Conservation (phyloP, 2,329 filamentous ascomycete species). For the Falciphora oryzae region DNA sequence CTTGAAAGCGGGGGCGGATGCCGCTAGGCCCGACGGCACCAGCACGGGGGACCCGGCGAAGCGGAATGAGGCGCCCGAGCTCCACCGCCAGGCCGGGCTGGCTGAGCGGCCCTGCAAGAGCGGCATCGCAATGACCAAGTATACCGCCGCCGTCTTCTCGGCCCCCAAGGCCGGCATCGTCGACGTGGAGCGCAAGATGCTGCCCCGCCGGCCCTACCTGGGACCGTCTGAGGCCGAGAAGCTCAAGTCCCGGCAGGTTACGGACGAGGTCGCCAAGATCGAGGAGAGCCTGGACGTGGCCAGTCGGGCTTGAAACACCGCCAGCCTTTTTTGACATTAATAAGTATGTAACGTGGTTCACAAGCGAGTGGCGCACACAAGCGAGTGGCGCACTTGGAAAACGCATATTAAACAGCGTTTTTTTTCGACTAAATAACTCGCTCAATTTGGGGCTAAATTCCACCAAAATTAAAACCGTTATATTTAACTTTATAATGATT, state of each 20-base stretch:
- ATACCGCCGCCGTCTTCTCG: slow-evolving; percentile 55
- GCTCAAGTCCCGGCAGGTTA: slow-evolving; percentile 31
- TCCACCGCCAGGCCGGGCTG: slow-evolving; percentile 57
- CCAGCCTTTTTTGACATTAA: too few relatives aligned
- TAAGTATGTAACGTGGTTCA: too few relatives aligned
- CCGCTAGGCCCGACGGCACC: too few relatives aligned
- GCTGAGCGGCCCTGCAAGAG: slow-evolving; percentile 61
- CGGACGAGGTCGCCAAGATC: slow-evolving; percentile 38
- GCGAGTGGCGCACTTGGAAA: too few relatives aligned
- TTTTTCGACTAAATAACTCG: too few relatives aligned
- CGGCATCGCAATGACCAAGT: slow-evolving; percentile 62
- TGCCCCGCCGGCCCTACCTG: slow-evolving; percentile 57
- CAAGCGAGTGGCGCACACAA: too few relatives aligned
- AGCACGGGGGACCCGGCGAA: slow-evolving; percentile 4
- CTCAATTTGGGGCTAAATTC: too few relatives aligned
- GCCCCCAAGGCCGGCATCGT: slow-evolving; percentile 53
- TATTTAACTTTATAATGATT: too few relatives aligned
- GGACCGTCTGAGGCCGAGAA: slow-evolving; percentile 38
- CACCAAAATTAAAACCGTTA: too few relatives aligned
- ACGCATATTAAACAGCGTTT: too few relatives aligned
- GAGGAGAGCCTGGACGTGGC: slow-evolving; percentile 31
- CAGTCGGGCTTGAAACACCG: too few relatives aligned
- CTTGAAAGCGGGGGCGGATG: too few relatives aligned
- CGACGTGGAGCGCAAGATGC: slow-evolving; percentile 50
- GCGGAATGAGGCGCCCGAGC: slow-evolving; percentile 52